Percentiles rank a stretch among this genome's conserved stretches.
Evolutionary conservation across 2,329 filamentous ascomycete genomes (phyloP).

Genomic region (Claviceps sp.): DNA sequence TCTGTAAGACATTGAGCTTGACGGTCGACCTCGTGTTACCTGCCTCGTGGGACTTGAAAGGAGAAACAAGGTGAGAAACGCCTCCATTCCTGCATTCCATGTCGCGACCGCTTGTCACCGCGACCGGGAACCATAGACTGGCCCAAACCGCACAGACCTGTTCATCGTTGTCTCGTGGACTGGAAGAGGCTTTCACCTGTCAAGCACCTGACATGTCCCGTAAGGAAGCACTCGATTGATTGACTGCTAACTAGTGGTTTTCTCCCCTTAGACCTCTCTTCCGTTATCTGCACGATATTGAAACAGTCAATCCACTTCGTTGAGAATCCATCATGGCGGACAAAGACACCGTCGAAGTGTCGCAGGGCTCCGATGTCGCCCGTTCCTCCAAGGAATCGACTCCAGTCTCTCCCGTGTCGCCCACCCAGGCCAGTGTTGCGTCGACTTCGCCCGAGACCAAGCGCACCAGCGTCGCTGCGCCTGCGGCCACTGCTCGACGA

Average conservation of each 20-base stretch:
- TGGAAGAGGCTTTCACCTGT: neutral
- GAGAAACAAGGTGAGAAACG: constrained; percentile 4
- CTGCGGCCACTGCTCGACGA: constrained; percentile 22
- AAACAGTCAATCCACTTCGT: neutral
- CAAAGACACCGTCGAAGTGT: constrained; percentile 30
- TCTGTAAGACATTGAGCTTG: constrained; percentile 2
- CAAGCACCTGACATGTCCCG: neutral
- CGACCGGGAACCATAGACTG: neutral
- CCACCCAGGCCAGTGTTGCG: neutral
- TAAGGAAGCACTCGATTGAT: neutral
- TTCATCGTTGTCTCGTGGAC: neutral
- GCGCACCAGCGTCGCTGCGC: constrained; percentile 20
- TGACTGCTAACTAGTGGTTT: neutral
- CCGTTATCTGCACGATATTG: neutral
- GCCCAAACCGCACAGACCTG: neutral
- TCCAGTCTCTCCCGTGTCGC: constrained; percentile 16
- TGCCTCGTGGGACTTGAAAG: neutral
- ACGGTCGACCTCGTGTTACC: constrained; percentile 2
- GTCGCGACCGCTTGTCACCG: neutral
- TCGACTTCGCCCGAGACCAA: constrained; percentile 19
- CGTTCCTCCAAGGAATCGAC: constrained; percentile 15
- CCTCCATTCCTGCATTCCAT: neutral
- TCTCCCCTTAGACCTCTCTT: neutral
- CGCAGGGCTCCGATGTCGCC: constrained; percentile 28
- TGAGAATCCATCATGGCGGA: constrained; percentile 29